Percentiles rank a stretch among this genome's conserved stretches.
phyloP scores from a whole-genome alignment of 257 asterid species.

The Marsdenia floribunda region DNA sequence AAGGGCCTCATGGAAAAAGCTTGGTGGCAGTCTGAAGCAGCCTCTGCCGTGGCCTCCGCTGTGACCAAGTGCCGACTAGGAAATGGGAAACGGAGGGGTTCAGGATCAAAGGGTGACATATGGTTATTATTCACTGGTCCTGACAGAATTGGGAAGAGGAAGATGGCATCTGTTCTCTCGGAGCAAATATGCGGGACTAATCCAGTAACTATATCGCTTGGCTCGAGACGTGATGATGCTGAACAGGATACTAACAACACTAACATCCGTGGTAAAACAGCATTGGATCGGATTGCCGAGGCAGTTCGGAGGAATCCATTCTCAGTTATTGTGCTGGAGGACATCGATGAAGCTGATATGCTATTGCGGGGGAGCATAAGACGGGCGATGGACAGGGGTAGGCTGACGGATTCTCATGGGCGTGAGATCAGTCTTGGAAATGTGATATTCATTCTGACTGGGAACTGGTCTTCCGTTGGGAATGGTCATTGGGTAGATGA shows the following conservation, averaged over 20 bases:
- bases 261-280: constrained; percentile 68
- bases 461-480: constrained; percentile 67
- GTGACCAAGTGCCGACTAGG: constrained; percentile 62
- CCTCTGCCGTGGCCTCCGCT: constrained; percentile 68
- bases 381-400: constrained; percentile 68
- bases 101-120: constrained; percentile 62
- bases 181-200: constrained; percentile 59
- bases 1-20: constrained; percentile 86
- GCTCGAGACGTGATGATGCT: constrained; percentile 44
- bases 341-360: constrained; percentile 67
- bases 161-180: constrained; percentile 70
- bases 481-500: constrained; percentile 40
- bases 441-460: constrained; percentile 61
- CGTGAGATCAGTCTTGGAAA: constrained; percentile 85
- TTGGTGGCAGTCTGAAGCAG: constrained; percentile 97
- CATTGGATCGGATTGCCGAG: constrained; percentile 70
- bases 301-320: constrained; percentile 65
- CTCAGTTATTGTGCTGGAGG: constrained; percentile 80
- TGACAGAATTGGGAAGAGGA: constrained; percentile 71
- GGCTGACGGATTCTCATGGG: constrained; percentile 76
- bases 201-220: constrained; percentile 52
- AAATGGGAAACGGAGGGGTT: constrained; percentile 48
- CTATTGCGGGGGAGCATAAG: constrained; percentile 52
- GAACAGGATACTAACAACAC: constrained; percentile 26
- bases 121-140: constrained; percentile 92